Evolutionary conservation across 176 grass and related monocot species (phyloP), one percentile per base, ranked within the genome.

Genomic region (Oryza glaberrima): DNA sequence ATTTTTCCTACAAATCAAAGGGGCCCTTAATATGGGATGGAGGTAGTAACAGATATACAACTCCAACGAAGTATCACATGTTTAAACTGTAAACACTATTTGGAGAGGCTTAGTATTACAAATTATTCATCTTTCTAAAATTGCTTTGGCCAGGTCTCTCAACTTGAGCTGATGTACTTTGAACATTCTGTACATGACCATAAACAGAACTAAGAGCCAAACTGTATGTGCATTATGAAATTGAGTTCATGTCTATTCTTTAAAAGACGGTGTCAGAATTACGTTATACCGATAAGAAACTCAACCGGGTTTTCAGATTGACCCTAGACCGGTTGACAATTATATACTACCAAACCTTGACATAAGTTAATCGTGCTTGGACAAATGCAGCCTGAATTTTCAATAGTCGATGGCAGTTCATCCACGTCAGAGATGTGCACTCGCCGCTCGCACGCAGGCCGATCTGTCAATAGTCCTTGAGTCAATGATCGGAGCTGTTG

Each of bases 251-350:
- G 19, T 20, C 17, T 58, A 17, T n/a, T 58, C 14, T 58, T 58
- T 63, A 63, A 3, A 9, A 63, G n/a, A 11, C n/a, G 3, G n/a
- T 76, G 72, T 12, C 65, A 45, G 52, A 43, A 32, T 12, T 11
- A 73, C 34, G 12, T 34, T n/a, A 1, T 67, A 32, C 63, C 1
- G 22, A 13, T 13, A 11, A 61, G 12, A 30, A n/a, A 72, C 26
- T 64, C 76, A 63, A 23, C 52, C 45, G 12, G 78, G 17, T 36
- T 54, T 81, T 72, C 44, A 10, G 73, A 32, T 86, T 86, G 83
- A 86, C 78, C 60, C 71, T 84, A 60, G 25, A 75, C 70, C 34
- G 3, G 45, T 77, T 70, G 70, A 46, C 54, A 58, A 64, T 60
- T 49, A 30, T 72, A 34, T 11, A 28, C 73, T 13, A 12, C 28